These are phyloP conservation scores for Dentipellis fragilis DNA, from an alignment of 768 basidiomycete species.

Conservation along the genomic window DNA sequence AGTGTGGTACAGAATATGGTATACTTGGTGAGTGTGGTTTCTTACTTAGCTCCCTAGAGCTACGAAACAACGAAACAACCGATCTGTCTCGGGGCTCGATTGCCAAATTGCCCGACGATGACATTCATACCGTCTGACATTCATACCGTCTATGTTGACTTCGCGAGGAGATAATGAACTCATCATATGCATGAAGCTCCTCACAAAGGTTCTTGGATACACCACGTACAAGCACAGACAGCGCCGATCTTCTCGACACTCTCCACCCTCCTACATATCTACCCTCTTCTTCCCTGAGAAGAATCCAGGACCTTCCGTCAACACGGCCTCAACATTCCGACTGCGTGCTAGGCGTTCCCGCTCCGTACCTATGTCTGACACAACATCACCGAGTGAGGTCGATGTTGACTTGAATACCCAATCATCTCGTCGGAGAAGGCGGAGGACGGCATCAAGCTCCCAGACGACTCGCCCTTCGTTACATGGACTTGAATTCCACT, in stretches of 20 bases:
- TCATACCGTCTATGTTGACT: too few species aligned
- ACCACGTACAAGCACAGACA: background rate
- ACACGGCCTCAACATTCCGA: too few species aligned
- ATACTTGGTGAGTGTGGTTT: constrained; percentile 47
- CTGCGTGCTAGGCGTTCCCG: background rate
- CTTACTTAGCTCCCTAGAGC: too few species aligned
- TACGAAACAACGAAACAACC: too few species aligned
- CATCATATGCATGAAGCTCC: background rate
- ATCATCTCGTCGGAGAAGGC: background rate
- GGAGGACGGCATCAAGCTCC: background rate
- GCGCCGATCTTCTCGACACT: background rate
- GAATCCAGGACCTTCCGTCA: too few species aligned
- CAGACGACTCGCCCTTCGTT: background rate
- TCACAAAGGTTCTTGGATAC: background rate
- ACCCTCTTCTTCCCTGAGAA: background rate
- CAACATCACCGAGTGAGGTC: background rate
- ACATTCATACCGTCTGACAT: background rate
- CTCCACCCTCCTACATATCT: background rate
- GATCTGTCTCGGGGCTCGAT: too few species aligned
- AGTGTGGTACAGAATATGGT: constrained; percentile 46
- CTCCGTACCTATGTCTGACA: background rate
- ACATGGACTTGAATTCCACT: too few species aligned
- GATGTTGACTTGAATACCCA: background rate
- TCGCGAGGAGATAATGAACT: background rate
- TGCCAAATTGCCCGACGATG: background rate